Evolutionary conservation across 176 grass and related monocot species (phyloP).

Genomic region (Musa troglodytarum): DNA sequence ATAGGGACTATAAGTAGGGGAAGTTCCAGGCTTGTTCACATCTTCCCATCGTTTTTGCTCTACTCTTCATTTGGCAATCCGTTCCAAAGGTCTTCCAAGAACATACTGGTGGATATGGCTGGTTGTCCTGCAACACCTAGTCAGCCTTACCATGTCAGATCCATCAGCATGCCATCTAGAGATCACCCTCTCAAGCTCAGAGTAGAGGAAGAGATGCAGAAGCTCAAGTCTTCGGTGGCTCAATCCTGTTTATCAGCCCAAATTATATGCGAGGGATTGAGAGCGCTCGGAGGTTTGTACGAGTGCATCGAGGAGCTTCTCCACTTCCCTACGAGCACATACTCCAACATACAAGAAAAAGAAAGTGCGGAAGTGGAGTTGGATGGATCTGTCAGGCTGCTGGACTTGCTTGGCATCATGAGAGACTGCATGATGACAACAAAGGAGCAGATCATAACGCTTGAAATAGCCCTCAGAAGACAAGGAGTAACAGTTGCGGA

Average conservation of each 20-base stretch:
- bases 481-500: neutral
- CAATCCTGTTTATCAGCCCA: neutral
- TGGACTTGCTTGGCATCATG: neutral
- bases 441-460: neutral
- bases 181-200: neutral
- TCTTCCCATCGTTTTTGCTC: neutral
- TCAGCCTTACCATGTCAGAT: neutral
- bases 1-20: neutral
- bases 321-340: neutral
- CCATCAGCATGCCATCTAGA: slow-evolving; percentile 1
- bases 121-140: neutral
- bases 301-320: neutral
- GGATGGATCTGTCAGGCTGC: slow-evolving; percentile 1
- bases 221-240: neutral
- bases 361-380: neutral
- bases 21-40: neutral
- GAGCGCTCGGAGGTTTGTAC: slow-evolving; percentile 1
- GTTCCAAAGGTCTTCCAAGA: neutral
- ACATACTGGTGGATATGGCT: neutral
- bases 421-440: neutral
- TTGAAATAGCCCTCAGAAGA: slow-evolving; percentile 2
- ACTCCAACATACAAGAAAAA: neutral
- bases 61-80: neutral
- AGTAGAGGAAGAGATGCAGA: neutral
- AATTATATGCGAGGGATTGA: neutral